phyloP scores from a whole-genome alignment of 2,329 filamentous ascomycete genomes.

The Alternaria infectoria region DNA sequence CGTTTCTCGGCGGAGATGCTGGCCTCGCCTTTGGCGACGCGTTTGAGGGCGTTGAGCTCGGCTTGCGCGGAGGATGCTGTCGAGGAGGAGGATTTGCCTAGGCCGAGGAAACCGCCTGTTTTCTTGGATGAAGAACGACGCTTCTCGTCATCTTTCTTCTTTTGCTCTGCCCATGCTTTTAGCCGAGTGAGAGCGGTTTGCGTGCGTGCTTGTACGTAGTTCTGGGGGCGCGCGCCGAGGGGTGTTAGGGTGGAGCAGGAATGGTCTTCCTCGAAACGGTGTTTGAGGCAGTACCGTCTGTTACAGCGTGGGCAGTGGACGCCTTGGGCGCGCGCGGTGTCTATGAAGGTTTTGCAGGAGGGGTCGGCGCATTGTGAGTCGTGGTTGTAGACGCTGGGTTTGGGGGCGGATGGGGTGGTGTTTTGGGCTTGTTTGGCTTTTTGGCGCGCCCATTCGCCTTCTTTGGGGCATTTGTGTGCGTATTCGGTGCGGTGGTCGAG shows the following conservation, averaged over 20 bases:
- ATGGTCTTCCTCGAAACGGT: conserved; percentile 80
- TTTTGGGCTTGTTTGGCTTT: conserved; percentile 48
- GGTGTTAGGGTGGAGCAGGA: conserved; percentile 74
- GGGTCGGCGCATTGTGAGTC: conserved; percentile 73
- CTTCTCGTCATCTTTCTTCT: conserved; percentile 75
- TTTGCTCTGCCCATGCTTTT: conserved; percentile 78
- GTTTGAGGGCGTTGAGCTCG: conserved; percentile 80
- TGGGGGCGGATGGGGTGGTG: conserved; percentile 43
- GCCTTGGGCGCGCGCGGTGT: conserved; percentile 70
- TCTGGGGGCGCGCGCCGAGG: conserved; percentile 57
- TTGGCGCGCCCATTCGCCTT: conserved; percentile 63
- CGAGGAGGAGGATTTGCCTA: conserved; percentile 28
- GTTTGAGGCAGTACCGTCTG: conserved; percentile 77
- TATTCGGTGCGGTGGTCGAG: conserved; percentile 91
- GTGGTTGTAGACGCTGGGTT: conserved; percentile 64
- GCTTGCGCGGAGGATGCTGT: conserved; percentile 67
- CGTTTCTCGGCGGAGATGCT: conserved; percentile 81
- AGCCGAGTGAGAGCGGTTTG: conserved; percentile 77
- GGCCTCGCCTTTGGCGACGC: conserved; percentile 86
- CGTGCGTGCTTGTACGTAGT: conserved; percentile 63
- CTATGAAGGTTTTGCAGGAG: conserved; percentile 72
- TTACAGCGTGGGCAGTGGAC: conserved; percentile 76
- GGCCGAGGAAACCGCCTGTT: conserved; percentile 29
- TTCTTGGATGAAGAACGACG: conserved; percentile 26
- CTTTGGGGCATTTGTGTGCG: conserved; percentile 71